Percentiles rank a stretch among this genome's conserved stretches.
phyloP scores from a whole-genome alignment of 495 filamentous ascomycete species.

The Tetracladium marchalianum region DNA sequence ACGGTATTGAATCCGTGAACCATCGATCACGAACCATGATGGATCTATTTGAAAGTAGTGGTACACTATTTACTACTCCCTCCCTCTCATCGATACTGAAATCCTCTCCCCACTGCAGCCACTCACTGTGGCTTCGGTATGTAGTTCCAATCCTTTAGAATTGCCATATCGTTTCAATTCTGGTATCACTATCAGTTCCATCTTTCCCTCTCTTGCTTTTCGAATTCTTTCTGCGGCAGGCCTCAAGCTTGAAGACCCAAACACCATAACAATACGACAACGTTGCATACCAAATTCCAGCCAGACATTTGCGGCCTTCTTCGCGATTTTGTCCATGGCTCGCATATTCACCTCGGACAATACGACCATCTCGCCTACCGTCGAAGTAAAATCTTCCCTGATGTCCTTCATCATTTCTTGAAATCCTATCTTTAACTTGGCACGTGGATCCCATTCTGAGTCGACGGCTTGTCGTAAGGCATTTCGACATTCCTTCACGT shows the following conservation, averaged over 20 bases:
- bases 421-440: background rate
- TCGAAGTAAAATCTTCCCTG: background rate
- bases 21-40: too few relatives aligned
- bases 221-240: constrained; percentile 1
- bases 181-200: background rate
- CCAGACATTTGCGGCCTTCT: background rate
- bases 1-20: constrained; percentile 22
- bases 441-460: background rate
- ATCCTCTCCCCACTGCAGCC: background rate
- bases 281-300: background rate
- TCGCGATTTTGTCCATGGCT: background rate
- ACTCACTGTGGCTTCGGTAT: background rate
- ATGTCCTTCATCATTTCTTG: background rate
- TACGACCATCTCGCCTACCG: too few relatives aligned
- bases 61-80: too few relatives aligned
- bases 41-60: too few relatives aligned
- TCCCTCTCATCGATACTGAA: too few relatives aligned
- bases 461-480: background rate
- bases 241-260: background rate
- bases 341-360: background rate
- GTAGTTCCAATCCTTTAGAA: background rate
- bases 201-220: background rate
- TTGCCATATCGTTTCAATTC: background rate
- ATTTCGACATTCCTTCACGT: background rate
- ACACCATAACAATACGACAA: background rate